Percentiles rank a stretch among this genome's conserved stretches.
These are phyloP conservation scores for Debaryomycetaceae sp. DNA, from an alignment of 1,139 yeast genomes.

Conservation along the genomic window DNA sequence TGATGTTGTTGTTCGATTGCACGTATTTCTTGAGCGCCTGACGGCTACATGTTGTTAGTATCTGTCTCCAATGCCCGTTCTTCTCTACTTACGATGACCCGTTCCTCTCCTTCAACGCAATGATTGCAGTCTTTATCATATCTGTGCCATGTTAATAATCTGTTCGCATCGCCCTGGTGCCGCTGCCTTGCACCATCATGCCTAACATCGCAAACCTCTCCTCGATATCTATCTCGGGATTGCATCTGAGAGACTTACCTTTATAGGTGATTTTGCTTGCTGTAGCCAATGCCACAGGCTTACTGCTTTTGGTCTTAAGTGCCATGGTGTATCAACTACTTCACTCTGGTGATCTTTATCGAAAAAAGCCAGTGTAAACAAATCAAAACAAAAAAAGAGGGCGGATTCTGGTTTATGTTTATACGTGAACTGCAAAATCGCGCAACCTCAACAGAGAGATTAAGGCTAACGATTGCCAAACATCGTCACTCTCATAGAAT, in stretches of 20 bases:
- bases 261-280: conserved; percentile 46
- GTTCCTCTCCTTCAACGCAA: conserved; percentile 71
- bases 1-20: conserved; percentile 56
- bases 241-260: conserved; percentile 34
- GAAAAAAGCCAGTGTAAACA: conserved; percentile 4
- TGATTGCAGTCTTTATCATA: conserved; percentile 72
- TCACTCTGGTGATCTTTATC: neutral
- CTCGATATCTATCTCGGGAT: too few species aligned
- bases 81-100: conserved; percentile 67
- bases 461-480: neutral
- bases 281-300: conserved; percentile 24
- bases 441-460: neutral
- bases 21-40: conserved; percentile 75
- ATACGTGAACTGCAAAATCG: conserved; percentile 6
- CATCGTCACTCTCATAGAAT: neutral
- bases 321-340: conserved; percentile 17
- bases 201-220: too few species aligned
- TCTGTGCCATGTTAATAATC: conserved; percentile 40
- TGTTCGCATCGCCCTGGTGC: neutral
- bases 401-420: conserved; percentile 6
- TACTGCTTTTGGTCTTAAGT: conserved; percentile 21
- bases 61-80: conserved; percentile 3
- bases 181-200: neutral
- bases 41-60: conserved; percentile 41
- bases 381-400: conserved; percentile 4